Evolutionary conservation across 768 basidiomycete species (phyloP).

Genomic region (Sutorius australiensis): DNA sequence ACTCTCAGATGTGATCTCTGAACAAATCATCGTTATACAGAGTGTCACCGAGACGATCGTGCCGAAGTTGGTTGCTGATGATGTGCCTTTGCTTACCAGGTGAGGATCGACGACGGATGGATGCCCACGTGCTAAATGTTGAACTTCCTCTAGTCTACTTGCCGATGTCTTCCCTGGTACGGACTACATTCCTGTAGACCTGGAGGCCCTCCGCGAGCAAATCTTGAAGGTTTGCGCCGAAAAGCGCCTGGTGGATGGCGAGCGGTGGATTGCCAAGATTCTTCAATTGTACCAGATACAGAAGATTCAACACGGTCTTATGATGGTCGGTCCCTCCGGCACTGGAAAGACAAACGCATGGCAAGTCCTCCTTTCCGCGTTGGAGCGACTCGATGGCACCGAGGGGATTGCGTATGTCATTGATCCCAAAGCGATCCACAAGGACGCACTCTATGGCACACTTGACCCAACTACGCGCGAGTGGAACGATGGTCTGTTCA

Average conservation of each 20-base stretch:
- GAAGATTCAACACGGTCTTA: conserved; percentile 98
- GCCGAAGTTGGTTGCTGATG: conserved; percentile 95
- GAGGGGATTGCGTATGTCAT: conserved; percentile 97
- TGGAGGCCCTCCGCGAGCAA: conserved; percentile 79
- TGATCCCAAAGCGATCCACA: conserved; percentile 98
- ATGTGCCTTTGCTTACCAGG: conserved; percentile 93
- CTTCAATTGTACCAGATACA: conserved; percentile 98
- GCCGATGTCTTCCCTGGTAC: conserved; percentile 98
- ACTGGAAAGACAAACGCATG: conserved; percentile 97
- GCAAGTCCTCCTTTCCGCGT: conserved; percentile 86
- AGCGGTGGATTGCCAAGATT: conserved; percentile 92
- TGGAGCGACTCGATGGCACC: conserved; percentile 85
- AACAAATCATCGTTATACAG: conserved; percentile 97
- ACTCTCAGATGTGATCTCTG: conserved; percentile 71
- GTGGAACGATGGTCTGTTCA: conserved; percentile 99
- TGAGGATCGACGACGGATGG: conserved; percentile 30
- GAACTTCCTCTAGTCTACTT: conserved; percentile 56
- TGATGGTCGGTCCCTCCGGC: conserved; percentile 99
- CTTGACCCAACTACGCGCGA: conserved; percentile 96
- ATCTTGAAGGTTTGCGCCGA: conserved; percentile 86
- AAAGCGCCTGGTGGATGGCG: conserved; percentile 79
- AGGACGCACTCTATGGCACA: conserved; percentile 96
- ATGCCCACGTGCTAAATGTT: background rate
- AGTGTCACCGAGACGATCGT: conserved; percentile 98
- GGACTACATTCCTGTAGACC: conserved; percentile 83